phyloP scores from a whole-genome alignment of 345 rosid genomes.

The Psidium guajava region DNA sequence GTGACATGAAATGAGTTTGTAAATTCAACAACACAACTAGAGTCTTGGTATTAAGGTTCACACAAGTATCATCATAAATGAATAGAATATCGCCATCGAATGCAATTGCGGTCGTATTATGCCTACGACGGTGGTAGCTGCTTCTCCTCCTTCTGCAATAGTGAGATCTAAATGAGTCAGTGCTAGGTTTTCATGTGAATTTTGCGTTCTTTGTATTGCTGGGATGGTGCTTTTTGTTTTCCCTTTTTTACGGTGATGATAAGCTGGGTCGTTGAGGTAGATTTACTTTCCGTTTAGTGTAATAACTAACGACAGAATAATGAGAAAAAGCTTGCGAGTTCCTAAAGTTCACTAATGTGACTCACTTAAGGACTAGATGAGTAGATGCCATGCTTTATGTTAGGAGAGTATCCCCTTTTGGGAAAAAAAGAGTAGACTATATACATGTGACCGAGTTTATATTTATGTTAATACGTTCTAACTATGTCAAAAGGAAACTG shows the following conservation, averaged over 20 bases:
- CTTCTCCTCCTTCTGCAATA: not conserved
- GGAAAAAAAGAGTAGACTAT: no score
- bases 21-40: no score
- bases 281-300: not conserved
- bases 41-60: no score
- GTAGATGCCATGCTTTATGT: not conserved
- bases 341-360: not conserved
- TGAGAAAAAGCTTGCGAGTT: not conserved
- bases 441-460: not conserved
- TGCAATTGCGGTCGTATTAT: no score
- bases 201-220: not conserved
- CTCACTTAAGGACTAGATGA: not conserved
- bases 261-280: not conserved
- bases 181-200: not conserved
- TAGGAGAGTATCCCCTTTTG: not conserved
- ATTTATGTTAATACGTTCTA: not conserved
- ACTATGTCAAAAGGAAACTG: not conserved
- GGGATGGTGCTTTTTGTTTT: not conserved
- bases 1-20: no score
- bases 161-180: not conserved
- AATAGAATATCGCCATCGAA: no score
- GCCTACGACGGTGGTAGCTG: not conserved
- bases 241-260: not conserved
- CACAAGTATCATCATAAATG: no score
- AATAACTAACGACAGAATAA: not conserved